Evolutionary conservation across 2,329 filamentous ascomycete genomes (phyloP), one percentile per base, ranked within the genome.

Genomic region (Hymenoscyphus salicellus): DNA sequence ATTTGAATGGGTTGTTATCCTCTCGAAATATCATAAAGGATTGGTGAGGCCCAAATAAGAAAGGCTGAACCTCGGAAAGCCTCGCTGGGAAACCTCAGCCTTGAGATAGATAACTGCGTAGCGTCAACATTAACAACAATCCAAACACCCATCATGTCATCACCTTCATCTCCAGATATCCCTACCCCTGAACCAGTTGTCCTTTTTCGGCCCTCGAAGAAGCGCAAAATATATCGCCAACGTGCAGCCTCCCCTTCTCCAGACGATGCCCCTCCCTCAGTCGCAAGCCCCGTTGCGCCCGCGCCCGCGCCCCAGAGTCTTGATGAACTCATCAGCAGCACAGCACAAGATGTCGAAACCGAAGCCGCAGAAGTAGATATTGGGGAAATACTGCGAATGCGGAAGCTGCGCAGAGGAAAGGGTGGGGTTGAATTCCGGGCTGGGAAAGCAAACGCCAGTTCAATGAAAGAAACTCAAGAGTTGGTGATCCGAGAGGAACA

Each of bases 141-240:
- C 20, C 41, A 46, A 20, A 46, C 20, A 20, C 20, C 11, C 46
- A 52, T 14, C 46, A 59, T 55, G 11, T 67, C 67, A 63, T 16
- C 65, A 33, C n/a, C 56, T 26, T 55, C 63, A 46, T 26, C 63
- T 3, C 60, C 30, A n/a, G 11, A n/a, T 26, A 36, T 63, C 11
- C 56, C 62, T 14, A 38, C 55, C 55, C 17, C 60, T 8, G 63
- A 61, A 46, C 43, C 70, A 16, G 26, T 70, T 16, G 63, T 71
- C 26, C 66, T 74, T 49, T 89, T 89, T 69, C 84, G 85, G 3
- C 73, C 77, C 46, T 79, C 79, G 65, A 88, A 87, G 75, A 88
- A 87, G 76, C 81, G 85, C 73, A 88, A 87, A 72, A 77, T 79
- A 5, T 85, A 86, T 68, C 81, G 86, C 57, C 84, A 85, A 67